Evolutionary conservation across 2,329 filamentous ascomycete genomes (phyloP).

Genomic region (Didymella pinodella): DNA sequence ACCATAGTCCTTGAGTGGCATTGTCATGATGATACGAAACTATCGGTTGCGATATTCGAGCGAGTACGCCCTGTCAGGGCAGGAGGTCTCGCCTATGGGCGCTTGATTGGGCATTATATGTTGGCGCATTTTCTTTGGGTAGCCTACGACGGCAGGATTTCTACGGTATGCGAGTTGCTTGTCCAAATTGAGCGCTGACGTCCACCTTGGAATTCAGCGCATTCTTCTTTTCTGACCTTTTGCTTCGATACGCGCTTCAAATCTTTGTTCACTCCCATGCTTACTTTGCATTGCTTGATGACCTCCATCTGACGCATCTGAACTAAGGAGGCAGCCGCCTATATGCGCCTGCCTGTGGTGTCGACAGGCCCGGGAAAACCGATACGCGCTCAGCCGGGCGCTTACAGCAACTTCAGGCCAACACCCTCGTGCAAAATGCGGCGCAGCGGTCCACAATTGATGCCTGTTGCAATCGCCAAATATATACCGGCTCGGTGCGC

Average conservation of each 20-base stretch:
- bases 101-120: background rate
- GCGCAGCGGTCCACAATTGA: conserved; percentile 11
- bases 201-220: background rate
- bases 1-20: background rate
- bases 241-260: background rate
- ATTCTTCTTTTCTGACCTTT: background rate
- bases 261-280: background rate
- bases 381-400: conserved; percentile 11
- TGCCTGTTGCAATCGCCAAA: background rate
- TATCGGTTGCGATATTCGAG: background rate
- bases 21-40: conserved; percentile 9
- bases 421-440: conserved; percentile 7
- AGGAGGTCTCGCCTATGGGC: background rate
- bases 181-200: background rate
- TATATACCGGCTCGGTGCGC: background rate
- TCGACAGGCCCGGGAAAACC: background rate
- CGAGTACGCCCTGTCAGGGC: background rate
- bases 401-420: conserved; percentile 14
- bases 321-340: background rate
- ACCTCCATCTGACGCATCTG: background rate
- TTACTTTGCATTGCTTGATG: background rate
- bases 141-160: background rate
- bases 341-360: conserved; percentile 1
- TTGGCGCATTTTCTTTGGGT: background rate
- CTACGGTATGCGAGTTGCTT: background rate